These are phyloP conservation scores for Talaromyces sp. DNA, from an alignment of 2,329 filamentous ascomycete genomes.

Conservation along the genomic window DNA sequence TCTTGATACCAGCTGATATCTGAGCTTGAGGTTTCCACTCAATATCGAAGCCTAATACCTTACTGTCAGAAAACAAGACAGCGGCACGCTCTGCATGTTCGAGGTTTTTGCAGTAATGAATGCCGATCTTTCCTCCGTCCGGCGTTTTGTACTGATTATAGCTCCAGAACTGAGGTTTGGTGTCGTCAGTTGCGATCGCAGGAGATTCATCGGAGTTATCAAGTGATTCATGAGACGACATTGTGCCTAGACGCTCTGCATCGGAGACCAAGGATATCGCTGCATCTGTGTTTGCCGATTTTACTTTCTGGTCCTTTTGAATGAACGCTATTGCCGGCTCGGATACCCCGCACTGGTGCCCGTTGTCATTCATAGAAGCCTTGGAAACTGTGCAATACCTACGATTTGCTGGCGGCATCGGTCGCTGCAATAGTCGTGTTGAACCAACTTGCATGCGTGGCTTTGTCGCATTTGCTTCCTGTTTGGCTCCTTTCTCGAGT, in stretches of 20 bases:
- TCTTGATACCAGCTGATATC: constrained; percentile 52
- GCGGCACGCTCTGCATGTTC: constrained; percentile 65
- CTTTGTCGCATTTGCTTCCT: background rate
- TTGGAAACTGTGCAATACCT: constrained; percentile 16
- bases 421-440: background rate
- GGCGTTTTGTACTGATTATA: constrained; percentile 46
- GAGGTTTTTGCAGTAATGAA: constrained; percentile 73
- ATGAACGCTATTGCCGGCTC: background rate
- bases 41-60: constrained; percentile 80
- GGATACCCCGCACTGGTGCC: constrained; percentile 3
- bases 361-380: background rate
- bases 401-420: background rate
- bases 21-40: constrained; percentile 68
- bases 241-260: background rate
- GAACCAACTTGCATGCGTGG: background rate
- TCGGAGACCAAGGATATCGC: background rate
- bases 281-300: background rate
- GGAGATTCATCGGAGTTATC: background rate
- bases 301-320: background rate
- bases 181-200: background rate
- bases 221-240: background rate
- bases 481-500: background rate
- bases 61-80: constrained; percentile 64
- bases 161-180: constrained; percentile 30
- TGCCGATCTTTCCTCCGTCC: constrained; percentile 54